Conservation (phyloP, 2,329 filamentous ascomycete species). For the Curvularia sp. region DNA sequence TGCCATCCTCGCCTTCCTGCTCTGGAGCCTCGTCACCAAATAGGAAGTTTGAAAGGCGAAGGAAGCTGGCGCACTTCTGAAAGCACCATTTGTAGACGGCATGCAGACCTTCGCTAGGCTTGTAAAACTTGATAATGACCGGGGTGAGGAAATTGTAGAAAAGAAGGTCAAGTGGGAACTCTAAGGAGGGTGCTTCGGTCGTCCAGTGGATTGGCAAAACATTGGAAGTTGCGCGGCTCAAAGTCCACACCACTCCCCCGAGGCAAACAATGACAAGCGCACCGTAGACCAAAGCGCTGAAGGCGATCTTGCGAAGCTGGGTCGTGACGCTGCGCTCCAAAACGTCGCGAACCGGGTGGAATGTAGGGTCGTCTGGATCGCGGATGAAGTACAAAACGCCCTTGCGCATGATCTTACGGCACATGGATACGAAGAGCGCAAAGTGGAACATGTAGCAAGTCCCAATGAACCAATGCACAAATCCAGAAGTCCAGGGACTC, state of each 20-base stretch:
- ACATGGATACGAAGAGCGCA: conserved; percentile 98
- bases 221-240: conserved; percentile 70
- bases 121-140: conserved; percentile 80
- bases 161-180: conserved; percentile 91
- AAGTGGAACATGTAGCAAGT: conserved; percentile 99
- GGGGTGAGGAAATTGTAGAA: conserved; percentile 98
- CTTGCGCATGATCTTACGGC: conserved; percentile 93
- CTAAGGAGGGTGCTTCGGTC: conserved; percentile 87
- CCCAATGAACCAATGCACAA: conserved; percentile 98
- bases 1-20: conserved; percentile 83
- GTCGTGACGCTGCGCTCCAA: conserved; percentile 90
- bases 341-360: conserved; percentile 96
- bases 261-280: conserved; percentile 91
- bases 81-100: conserved; percentile 97
- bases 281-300: conserved; percentile 95
- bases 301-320: conserved; percentile 93
- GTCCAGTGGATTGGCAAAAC: conserved; percentile 94
- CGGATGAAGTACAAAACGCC: conserved; percentile 98
- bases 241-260: conserved; percentile 94
- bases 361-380: conserved; percentile 96
- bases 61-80: conserved; percentile 76
- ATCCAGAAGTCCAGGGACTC: conserved; percentile 87
- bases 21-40: conserved; percentile 83
- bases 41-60: conserved; percentile 89
- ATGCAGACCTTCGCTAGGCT: conserved; percentile 83